phyloP scores from a whole-genome alignment of 2,329 filamentous ascomycete species.

The Didymella arachidicola region DNA sequence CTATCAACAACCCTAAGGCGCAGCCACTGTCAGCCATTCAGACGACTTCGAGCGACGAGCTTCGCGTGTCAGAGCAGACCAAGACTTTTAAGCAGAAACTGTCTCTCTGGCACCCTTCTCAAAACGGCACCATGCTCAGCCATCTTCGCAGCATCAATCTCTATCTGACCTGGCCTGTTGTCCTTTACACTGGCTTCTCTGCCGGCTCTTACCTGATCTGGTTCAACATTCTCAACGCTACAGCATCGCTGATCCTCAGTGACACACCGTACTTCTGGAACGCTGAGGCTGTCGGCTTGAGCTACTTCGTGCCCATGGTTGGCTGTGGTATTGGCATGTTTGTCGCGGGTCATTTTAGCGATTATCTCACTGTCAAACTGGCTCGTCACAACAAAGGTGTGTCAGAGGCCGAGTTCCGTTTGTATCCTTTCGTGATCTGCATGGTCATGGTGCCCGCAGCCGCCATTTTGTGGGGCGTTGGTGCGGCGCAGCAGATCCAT shows the following conservation, averaged over 20 bases:
- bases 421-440: conserved; percentile 52
- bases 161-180: conserved; percentile 50
- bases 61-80: conserved; percentile 6
- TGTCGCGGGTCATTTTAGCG: conserved; percentile 32
- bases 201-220: conserved; percentile 39
- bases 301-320: conserved; percentile 34
- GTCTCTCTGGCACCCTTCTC: conserved; percentile 32
- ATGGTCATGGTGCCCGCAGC: conserved; percentile 55
- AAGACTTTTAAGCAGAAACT: conserved; percentile 34
- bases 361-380: conserved; percentile 37
- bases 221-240: conserved; percentile 43
- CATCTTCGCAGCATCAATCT: conserved; percentile 32
- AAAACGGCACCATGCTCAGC: conserved; percentile 29
- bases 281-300: conserved; percentile 34
- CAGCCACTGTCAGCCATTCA: conserved; percentile 26
- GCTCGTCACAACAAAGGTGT: conserved; percentile 52
- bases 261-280: conserved; percentile 34
- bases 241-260: conserved; percentile 36
- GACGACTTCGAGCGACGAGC: conserved; percentile 23
- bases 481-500: conserved; percentile 58
- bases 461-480: conserved; percentile 61
- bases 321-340: conserved; percentile 31
- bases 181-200: conserved; percentile 37
- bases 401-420: conserved; percentile 51
- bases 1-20: conserved; percentile 6